Evolutionary conservation across 164 flowering plant genomes (phyloP).

Genomic region (Vitis riparia): DNA sequence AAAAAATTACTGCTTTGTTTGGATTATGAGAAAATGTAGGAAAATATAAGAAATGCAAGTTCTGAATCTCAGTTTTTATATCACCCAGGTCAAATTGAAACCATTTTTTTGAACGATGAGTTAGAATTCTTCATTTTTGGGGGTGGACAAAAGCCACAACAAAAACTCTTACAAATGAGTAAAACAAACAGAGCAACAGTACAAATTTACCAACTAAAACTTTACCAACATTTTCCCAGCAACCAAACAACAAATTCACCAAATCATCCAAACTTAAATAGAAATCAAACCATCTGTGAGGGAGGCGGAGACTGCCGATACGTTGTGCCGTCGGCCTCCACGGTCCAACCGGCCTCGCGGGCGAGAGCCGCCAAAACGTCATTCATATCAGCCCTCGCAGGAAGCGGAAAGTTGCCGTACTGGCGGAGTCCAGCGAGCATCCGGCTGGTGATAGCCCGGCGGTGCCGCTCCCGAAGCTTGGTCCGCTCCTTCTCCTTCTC

Average conservation of each 20-base stretch:
- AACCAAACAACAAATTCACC: too few species aligned
- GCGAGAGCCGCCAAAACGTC: slow-evolving; percentile 78
- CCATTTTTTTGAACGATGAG: too few species aligned
- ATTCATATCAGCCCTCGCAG: slow-evolving; percentile 80
- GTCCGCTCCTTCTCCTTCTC: slow-evolving; percentile 79
- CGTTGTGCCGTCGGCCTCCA: slow-evolving; percentile 71
- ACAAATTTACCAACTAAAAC: too few species aligned
- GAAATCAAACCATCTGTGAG: slow-evolving; percentile 22
- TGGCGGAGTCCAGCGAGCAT: slow-evolving; percentile 76
- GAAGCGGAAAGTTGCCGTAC: slow-evolving; percentile 74
- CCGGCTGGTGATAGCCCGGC: slow-evolving; percentile 71
- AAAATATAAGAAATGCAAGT: too few species aligned
- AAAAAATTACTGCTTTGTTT: too few species aligned
- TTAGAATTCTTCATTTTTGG: too few species aligned
- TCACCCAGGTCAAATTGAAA: too few species aligned
- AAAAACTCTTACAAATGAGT: background rate
- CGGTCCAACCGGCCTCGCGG: slow-evolving; percentile 83
- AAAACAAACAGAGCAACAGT: background rate
- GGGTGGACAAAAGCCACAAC: background rate
- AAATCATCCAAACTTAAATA: too few species aligned
- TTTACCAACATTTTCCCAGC: too few species aligned
- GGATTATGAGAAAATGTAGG: too few species aligned
- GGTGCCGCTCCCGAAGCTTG: slow-evolving; percentile 69
- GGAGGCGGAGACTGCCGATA: slow-evolving; percentile 53
- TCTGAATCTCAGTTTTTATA: too few species aligned